These are phyloP conservation scores for Rhododendron molle DNA, from an alignment of 148 eudicot genomes.

Conservation along the genomic window DNA sequence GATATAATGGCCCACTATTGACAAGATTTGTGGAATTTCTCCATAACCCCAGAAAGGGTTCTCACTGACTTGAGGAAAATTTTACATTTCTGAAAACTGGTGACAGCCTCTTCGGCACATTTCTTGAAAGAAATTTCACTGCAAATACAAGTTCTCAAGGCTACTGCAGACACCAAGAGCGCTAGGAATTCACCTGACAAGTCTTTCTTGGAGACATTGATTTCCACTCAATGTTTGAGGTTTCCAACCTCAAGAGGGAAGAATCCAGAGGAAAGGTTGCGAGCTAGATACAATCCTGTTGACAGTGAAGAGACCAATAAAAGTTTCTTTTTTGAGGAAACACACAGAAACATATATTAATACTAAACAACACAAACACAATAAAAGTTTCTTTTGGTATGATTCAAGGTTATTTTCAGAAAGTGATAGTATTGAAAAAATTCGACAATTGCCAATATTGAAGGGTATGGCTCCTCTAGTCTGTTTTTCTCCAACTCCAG, in stretches of 20 bases:
- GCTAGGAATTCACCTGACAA: background rate
- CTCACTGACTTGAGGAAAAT: too few species aligned
- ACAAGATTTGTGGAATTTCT: too few species aligned
- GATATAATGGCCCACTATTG: too few species aligned
- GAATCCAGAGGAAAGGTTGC: background rate
- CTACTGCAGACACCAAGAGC: background rate
- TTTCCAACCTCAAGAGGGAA: background rate
- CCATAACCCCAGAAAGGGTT: too few species aligned
- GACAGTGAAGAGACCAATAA: background rate
- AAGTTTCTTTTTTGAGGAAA: background rate
- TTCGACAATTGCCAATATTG: background rate
- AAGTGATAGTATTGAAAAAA: background rate
- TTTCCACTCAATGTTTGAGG: background rate
- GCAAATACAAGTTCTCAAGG: background rate
- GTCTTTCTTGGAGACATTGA: background rate
- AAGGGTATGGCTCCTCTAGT: slow-evolving; percentile 1
- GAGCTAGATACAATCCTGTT: background rate
- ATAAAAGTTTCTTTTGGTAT: background rate
- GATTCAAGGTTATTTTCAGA: slow-evolving; percentile 8
- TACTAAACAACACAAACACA: too few species aligned
- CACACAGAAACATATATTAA: too few species aligned
- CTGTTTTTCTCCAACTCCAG: background rate
- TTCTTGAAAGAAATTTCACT: background rate
- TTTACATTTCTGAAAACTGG: too few species aligned
- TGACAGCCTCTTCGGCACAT: too few species aligned